Conservation (phyloP, 1,284 basidiomycete genomes). For the Ustilago bromivora region DNA sequence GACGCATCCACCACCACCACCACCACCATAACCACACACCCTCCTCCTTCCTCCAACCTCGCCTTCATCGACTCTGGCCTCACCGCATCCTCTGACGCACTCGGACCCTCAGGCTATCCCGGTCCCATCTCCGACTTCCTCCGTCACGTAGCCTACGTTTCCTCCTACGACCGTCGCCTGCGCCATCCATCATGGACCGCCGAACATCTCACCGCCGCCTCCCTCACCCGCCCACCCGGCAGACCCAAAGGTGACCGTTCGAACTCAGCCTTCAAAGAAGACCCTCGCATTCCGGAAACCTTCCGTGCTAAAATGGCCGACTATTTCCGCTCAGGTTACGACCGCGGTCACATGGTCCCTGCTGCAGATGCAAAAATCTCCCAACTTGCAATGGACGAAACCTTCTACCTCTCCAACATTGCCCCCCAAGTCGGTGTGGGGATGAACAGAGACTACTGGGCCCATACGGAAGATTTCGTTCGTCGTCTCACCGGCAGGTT, state of each 20-base stretch:
- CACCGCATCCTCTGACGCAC: slow-evolving; percentile 26
- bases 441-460: slow-evolving; percentile 92
- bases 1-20: not conserved
- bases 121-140: slow-evolving; percentile 87
- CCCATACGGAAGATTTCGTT: slow-evolving; percentile 85
- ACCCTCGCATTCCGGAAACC: slow-evolving; percentile 79
- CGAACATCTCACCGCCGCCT: slow-evolving; percentile 85
- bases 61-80: slow-evolving; percentile 32
- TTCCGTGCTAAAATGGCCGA: slow-evolving; percentile 85
- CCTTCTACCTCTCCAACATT: slow-evolving; percentile 93
- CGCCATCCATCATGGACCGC: slow-evolving; percentile 96
- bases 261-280: slow-evolving; percentile 84
- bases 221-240: slow-evolving; percentile 50
- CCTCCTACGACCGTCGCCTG: slow-evolving; percentile 88
- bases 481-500: slow-evolving; percentile 86
- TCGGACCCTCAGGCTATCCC: slow-evolving; percentile 54
- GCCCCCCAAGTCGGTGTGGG: slow-evolving; percentile 97
- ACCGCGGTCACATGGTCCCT: slow-evolving; percentile 91
- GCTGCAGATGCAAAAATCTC: slow-evolving; percentile 97
- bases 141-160: slow-evolving; percentile 83
- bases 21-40: slow-evolving; percentile 11
- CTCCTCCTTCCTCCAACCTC: slow-evolving; percentile 12
- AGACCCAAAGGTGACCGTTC: slow-evolving; percentile 71
- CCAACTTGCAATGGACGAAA: slow-evolving; percentile 94
- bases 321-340: slow-evolving; percentile 92